Evolutionary conservation across 2,329 filamentous ascomycete species (phyloP), one percentile per base, ranked within the genome.

Genomic region (Colletotrichum noveboracense): DNA sequence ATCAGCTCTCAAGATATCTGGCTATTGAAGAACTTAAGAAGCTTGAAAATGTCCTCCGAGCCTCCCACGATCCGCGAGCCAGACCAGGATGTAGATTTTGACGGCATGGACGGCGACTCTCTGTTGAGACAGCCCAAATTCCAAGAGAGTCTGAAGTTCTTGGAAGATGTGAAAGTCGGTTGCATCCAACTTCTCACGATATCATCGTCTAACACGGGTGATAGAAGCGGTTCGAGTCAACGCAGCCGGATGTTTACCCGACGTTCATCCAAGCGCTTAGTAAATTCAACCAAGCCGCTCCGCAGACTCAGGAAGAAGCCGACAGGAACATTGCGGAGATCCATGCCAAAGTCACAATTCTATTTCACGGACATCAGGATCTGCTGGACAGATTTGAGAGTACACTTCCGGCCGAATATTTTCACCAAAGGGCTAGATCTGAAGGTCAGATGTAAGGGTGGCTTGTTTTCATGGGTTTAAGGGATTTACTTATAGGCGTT

Each of bases 301-400:
- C 60, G n/a, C 30, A 38, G 55, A 26, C 34, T 1, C 18, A 36
- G 13, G 69, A 52, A 10, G 58, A 36, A 34, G 38, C 24, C 16
- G 69, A 75, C 9, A 43, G 26, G 18, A 64, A 26, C 8, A 56
- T 75, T 4, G 55, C 18, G 30, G 52, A 72, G 16, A 52, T 67
- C 13, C 73, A 75, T 21, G 62, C 65, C 14, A 72, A 26, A 9
- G 73, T 60, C 10, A 64, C 38, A 18, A 58, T 16, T 1, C 9
- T 75, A 16, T 52, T 75, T 8, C 69, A 58, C 5, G 73, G 73
- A 13, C 73, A 75, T 16, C 24, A 18, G 12, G 73, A 75, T 21
- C 56, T 75, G 26, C 21, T 75, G n/a, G 69, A 75, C 14, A 72
- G 69, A n/a, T 75, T 75, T 16, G 73, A 75, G 26, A 68, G 62